These are phyloP conservation scores for Didymella glomerata DNA, from an alignment of 2,329 filamentous ascomycete species.

Conservation along the genomic window DNA sequence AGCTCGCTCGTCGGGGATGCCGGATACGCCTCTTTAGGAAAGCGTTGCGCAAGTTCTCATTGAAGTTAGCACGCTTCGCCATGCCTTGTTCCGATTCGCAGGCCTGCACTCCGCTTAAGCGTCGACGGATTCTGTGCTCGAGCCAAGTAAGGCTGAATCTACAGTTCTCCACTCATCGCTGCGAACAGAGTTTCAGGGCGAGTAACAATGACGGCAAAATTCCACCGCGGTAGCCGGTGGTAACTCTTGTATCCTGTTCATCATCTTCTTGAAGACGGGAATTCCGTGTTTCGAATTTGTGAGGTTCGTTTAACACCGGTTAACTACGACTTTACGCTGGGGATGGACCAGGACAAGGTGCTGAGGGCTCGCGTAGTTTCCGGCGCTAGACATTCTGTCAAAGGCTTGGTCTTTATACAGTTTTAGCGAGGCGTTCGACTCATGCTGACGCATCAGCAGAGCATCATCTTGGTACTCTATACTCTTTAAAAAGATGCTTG, in stretches of 20 bases:
- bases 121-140: conserved; percentile 17
- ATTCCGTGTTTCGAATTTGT: conserved; percentile 1
- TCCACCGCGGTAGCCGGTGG: conserved; percentile 7
- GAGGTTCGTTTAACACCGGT: conserved; percentile 1
- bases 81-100: conserved; percentile 19
- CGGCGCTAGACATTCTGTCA: conserved; percentile 17
- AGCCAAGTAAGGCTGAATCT: conserved; percentile 22
- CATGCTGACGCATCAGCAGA: conserved; percentile 1
- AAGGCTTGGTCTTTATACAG: conserved; percentile 5
- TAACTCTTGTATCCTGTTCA: not conserved
- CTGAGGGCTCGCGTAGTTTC: conserved; percentile 14
- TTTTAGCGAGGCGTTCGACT: conserved; percentile 4
- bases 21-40: conserved; percentile 20
- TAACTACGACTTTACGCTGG: not conserved
- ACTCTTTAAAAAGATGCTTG: not conserved
- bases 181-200: not conserved
- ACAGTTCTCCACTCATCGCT: conserved; percentile 12
- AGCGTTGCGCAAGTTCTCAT: conserved; percentile 24
- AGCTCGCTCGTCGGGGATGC: conserved; percentile 19
- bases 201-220: conserved; percentile 1
- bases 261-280: not conserved
- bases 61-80: conserved; percentile 21
- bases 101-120: conserved; percentile 7
- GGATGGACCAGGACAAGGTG: not conserved
- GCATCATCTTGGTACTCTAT: conserved; percentile 3